These are phyloP conservation scores for Pleurotus salmoneostramineus DNA, from an alignment of 768 basidiomycete species.

Conservation along the genomic window DNA sequence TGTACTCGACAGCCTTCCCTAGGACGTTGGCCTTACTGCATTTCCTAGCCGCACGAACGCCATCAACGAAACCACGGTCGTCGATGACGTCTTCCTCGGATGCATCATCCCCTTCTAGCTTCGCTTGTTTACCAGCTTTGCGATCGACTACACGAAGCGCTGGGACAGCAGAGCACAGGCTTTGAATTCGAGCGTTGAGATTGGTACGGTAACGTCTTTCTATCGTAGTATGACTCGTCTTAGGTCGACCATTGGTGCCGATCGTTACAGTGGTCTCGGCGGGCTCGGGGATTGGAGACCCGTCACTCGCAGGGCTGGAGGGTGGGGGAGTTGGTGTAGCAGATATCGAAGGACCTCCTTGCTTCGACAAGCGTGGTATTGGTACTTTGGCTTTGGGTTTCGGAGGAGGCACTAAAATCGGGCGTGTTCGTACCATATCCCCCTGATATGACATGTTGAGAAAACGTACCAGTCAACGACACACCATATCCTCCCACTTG, in stretches of 20 bases:
- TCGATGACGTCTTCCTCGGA: slow-evolving; percentile 60
- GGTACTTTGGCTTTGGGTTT: slow-evolving; percentile 28
- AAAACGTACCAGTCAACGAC: slow-evolving; percentile 18
- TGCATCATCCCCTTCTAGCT: slow-evolving; percentile 43
- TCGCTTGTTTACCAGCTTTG: slow-evolving; percentile 39
- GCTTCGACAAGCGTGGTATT: slow-evolving; percentile 30
- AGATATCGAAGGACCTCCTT: slow-evolving; percentile 29
- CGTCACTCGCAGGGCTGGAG: slow-evolving; percentile 25
- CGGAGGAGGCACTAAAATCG: slow-evolving; percentile 6
- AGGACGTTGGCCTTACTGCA: slow-evolving; percentile 89
- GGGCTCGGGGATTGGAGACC: slow-evolving; percentile 14
- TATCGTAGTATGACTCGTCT: slow-evolving; percentile 88
- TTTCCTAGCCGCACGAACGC: slow-evolving; percentile 89
- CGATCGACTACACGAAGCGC: slow-evolving; percentile 77
- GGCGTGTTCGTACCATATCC: not conserved
- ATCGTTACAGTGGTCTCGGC: slow-evolving; percentile 13
- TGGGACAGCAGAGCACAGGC: slow-evolving; percentile 76
- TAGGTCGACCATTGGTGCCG: slow-evolving; percentile 43
- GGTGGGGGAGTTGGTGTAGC: slow-evolving; percentile 39
- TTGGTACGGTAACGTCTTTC: slow-evolving; percentile 88
- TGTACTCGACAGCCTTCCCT: slow-evolving; percentile 89
- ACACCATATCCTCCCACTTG: slow-evolving; percentile 25
- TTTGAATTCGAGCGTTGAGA: slow-evolving; percentile 81
- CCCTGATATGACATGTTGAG: not conserved
- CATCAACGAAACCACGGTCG: slow-evolving; percentile 82